Percentiles rank a stretch among this genome's conserved stretches.
Evolutionary conservation across 1,284 basidiomycete species (phyloP).

Genomic region (Marasmius oreades): DNA sequence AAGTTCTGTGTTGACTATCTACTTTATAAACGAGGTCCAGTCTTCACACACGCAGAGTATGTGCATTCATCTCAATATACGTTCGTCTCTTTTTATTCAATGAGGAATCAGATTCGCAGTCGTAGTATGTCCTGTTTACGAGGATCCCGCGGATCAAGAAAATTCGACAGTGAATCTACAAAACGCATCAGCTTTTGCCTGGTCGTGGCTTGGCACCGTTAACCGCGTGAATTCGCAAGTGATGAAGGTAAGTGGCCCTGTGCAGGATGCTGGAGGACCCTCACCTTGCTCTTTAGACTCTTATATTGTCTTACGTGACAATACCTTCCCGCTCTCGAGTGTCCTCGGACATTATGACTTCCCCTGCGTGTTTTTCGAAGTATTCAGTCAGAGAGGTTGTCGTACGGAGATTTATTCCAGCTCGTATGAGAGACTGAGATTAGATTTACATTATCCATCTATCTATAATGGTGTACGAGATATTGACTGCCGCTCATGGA

Average conservation of each 20-base stretch:
- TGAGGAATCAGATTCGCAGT: slow-evolving; percentile 70
- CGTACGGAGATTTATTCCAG: slow-evolving; percentile 84
- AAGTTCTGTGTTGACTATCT: slow-evolving; percentile 98
- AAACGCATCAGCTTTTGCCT: slow-evolving; percentile 73
- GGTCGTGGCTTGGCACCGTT: slow-evolving; percentile 96
- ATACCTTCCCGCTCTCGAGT: slow-evolving; percentile 72
- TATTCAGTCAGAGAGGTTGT: slow-evolving; percentile 86
- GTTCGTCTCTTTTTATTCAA: not conserved
- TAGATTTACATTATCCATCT: too few species aligned
- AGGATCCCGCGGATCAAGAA: slow-evolving; percentile 70
- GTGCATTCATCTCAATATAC: slow-evolving; percentile 26
- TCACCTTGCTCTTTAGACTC: slow-evolving; percentile 52
- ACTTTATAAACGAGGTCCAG: slow-evolving; percentile 92
- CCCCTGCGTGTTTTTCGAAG: slow-evolving; percentile 67
- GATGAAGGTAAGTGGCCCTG: slow-evolving; percentile 68
- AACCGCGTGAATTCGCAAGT: slow-evolving; percentile 98
- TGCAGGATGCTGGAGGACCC: not conserved
- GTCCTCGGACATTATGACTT: slow-evolving; percentile 47
- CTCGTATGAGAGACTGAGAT: slow-evolving; percentile 82
- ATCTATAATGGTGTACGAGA: too few species aligned
- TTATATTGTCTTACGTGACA: slow-evolving; percentile 87
- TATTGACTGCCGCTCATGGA: too few species aligned
- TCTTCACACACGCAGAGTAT: slow-evolving; percentile 94
- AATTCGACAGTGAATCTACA: slow-evolving; percentile 59
- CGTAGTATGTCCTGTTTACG: slow-evolving; percentile 86